phyloP scores from a whole-genome alignment of 805 yeast species.

The Kodamaea leandrae region DNA sequence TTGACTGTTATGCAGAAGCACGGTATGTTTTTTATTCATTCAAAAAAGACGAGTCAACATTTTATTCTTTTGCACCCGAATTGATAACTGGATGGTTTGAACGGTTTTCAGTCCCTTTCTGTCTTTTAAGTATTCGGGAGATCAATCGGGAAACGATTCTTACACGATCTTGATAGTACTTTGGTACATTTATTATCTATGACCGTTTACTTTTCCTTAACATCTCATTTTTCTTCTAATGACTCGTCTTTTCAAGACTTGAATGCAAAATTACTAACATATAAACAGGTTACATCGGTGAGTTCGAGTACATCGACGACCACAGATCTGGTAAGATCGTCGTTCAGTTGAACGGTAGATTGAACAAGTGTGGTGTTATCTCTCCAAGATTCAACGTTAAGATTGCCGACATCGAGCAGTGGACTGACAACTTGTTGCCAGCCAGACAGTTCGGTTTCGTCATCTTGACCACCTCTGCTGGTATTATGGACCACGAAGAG shows the following conservation, averaged over 20 bases:
- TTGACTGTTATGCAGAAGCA: slow-evolving; percentile 96
- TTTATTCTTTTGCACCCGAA: slow-evolving; percentile 55
- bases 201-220: slow-evolving; percentile 70
- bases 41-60: neutral
- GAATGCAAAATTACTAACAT: slow-evolving; percentile 20
- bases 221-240: slow-evolving; percentile 28
- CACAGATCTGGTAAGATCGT: slow-evolving; percentile 99
- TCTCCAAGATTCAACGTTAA: slow-evolving; percentile 28
- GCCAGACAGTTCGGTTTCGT: slow-evolving; percentile 28
- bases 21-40: slow-evolving; percentile 42
- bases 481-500: slow-evolving; percentile 29
- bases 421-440: slow-evolving; percentile 30
- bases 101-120: slow-evolving; percentile 84
- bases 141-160: slow-evolving; percentile 62
- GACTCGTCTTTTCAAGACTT: slow-evolving; percentile 2
- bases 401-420: slow-evolving; percentile 24
- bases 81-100: slow-evolving; percentile 98
- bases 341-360: slow-evolving; percentile 93
- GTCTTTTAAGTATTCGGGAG: slow-evolving; percentile 98
- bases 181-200: slow-evolving; percentile 26
- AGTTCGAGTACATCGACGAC: slow-evolving; percentile 97
- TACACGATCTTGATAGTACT: slow-evolving; percentile 52
- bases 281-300: slow-evolving; percentile 73
- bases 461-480: slow-evolving; percentile 28
- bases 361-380: slow-evolving; percentile 27